Conservation (phyloP, 2,329 filamentous ascomycete genomes). For the Colletotrichum navitas region DNA sequence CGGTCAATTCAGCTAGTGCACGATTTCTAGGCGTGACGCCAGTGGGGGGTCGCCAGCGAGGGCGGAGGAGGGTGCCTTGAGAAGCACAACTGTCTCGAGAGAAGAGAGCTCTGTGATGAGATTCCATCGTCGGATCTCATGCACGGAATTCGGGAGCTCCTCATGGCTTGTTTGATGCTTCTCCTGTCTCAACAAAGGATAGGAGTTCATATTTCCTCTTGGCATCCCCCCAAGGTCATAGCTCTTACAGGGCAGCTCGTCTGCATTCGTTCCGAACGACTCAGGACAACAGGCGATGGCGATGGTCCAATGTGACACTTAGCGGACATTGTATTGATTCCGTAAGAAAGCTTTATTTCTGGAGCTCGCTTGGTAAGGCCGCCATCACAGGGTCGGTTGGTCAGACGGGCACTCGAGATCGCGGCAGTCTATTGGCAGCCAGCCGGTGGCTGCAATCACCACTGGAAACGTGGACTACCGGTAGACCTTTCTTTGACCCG, state of each 20-base stretch:
- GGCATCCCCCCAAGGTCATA: neutral
- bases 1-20: slow-evolving; percentile 59
- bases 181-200: neutral
- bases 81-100: neutral
- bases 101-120: neutral
- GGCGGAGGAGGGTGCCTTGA: slow-evolving; percentile 47
- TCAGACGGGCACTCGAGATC: neutral
- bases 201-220: too few relatives aligned
- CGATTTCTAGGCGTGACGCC: slow-evolving; percentile 51
- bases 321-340: slow-evolving; percentile 1
- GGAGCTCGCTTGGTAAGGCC: slow-evolving; percentile 26
- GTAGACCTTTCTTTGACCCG: neutral
- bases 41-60: slow-evolving; percentile 61
- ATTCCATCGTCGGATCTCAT: neutral
- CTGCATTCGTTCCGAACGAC: neutral
- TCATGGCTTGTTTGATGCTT: too few relatives aligned
- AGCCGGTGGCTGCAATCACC: slow-evolving; percentile 1
- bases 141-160: neutral
- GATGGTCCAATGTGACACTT: neutral
- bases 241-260: neutral
- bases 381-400: neutral
- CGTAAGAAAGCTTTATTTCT: slow-evolving; percentile 29
- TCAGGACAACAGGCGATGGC: neutral
- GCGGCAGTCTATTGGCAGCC: slow-evolving; percentile 4
- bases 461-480: neutral